Percentiles rank a stretch among this genome's conserved stretches.
Evolutionary conservation across 169 alveolate species (phyloP).

Genomic region (Cryptosporidium ryanae): DNA sequence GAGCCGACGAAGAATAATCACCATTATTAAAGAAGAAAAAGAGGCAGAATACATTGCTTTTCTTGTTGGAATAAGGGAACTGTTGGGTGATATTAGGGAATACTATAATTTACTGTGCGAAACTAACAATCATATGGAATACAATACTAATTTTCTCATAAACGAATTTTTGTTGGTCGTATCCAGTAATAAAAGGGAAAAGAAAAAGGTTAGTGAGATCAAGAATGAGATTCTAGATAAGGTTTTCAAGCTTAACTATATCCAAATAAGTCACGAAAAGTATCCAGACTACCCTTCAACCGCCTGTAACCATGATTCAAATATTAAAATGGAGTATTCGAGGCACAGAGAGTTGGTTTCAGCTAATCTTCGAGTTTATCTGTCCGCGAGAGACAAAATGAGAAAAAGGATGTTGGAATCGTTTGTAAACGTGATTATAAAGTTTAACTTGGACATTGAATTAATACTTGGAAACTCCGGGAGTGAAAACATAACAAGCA

Average conservation of each 20-base stretch:
- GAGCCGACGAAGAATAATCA: no score
- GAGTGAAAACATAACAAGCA: background rate
- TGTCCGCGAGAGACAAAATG: no score
- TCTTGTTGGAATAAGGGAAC: no score
- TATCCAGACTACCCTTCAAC: no score
- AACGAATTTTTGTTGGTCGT: background rate
- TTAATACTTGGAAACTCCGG: background rate
- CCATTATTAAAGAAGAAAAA: no score
- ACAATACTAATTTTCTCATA: constrained; percentile 1
- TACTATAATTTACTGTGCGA: constrained; percentile 20
- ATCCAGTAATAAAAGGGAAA: background rate
- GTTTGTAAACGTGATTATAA: constrained; percentile 12
- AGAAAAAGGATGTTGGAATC: background rate
- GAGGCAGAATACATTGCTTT: no score
- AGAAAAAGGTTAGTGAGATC: background rate
- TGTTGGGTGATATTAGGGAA: background rate
- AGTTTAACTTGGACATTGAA: background rate
- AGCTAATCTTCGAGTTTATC: no score
- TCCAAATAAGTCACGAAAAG: background rate
- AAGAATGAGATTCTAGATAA: background rate
- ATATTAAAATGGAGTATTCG: no score
- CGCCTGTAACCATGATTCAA: no score
- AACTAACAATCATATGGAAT: constrained; percentile 11
- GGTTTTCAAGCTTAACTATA: constrained; percentile 13
- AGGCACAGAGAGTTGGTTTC: no score